Percentiles rank a stretch among this genome's conserved stretches.
Conservation (phyloP, 345 rosid species). For the Trapa bicornis region DNA sequence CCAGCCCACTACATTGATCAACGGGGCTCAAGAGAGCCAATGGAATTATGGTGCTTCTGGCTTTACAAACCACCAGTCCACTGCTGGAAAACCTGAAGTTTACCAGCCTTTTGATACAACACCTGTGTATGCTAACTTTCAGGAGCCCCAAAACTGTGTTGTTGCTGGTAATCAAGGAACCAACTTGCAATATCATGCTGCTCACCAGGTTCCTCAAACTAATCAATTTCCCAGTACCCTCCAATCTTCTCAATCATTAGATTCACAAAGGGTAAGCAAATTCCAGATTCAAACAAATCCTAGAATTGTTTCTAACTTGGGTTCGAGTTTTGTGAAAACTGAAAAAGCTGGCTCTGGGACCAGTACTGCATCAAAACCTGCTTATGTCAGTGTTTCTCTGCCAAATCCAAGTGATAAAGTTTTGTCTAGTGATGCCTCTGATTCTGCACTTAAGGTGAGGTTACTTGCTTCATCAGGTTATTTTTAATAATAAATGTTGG, state of each 20-base stretch:
- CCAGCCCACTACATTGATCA: slow-evolving; percentile 52
- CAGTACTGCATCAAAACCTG: slow-evolving; percentile 50
- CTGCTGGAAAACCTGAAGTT: slow-evolving; percentile 43
- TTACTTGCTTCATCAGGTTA: not conserved
- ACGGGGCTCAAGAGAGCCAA: slow-evolving; percentile 57
- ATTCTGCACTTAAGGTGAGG: slow-evolving; percentile 59
- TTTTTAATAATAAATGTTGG: not conserved
- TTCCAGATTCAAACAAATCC: slow-evolving; percentile 97
- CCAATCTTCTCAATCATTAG: slow-evolving; percentile 40
- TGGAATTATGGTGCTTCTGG: slow-evolving; percentile 49
- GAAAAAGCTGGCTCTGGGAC: slow-evolving; percentile 44
- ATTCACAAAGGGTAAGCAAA: slow-evolving; percentile 61
- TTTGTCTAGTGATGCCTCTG: slow-evolving; percentile 39
- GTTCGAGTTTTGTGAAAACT: slow-evolving; percentile 49
- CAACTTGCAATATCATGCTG: slow-evolving; percentile 39
- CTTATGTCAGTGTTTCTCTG: slow-evolving; percentile 62
- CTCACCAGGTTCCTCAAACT: slow-evolving; percentile 40
- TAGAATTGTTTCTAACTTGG: slow-evolving; percentile 87
- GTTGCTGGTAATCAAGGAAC: slow-evolving; percentile 53
- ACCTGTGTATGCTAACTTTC: slow-evolving; percentile 49
- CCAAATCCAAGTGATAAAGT: slow-evolving; percentile 46
- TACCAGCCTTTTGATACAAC: slow-evolving; percentile 52
- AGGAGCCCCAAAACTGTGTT: slow-evolving; percentile 53
- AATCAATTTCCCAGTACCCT: slow-evolving; percentile 19
- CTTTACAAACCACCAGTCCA: slow-evolving; percentile 50